Percentiles rank a stretch among this genome's conserved stretches.
Conservation (phyloP, 73 alveolate genomes). For the Paramecium sexaurelia region DNA sequence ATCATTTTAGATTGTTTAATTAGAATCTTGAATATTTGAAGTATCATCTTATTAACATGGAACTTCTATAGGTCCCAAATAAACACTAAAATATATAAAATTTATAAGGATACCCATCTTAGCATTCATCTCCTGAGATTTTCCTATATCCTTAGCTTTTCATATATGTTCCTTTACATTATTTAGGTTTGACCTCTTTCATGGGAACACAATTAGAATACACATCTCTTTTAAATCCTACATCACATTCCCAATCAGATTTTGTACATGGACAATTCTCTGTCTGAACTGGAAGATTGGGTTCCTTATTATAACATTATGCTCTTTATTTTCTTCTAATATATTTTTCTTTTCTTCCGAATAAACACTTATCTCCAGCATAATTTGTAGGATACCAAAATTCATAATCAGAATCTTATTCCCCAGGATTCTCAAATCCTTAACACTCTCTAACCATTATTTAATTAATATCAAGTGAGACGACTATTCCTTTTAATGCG, state of each 20-base stretch:
- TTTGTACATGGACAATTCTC: constrained; percentile 85
- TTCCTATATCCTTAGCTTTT: constrained; percentile 82
- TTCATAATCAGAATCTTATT: constrained; percentile 78
- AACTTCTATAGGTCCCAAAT: not conserved
- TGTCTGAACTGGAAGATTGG: constrained; percentile 43
- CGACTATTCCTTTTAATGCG: constrained; percentile 71
- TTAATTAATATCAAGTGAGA: constrained; percentile 74
- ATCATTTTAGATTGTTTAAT: not conserved
- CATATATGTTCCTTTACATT: constrained; percentile 64
- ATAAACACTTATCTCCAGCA: constrained; percentile 83
- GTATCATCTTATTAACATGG: not conserved
- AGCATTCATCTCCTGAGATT: constrained; percentile 85
- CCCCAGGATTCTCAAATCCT: constrained; percentile 80
- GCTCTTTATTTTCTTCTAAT: constrained; percentile 81
- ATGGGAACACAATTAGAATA: constrained; percentile 65
- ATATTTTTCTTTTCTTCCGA: constrained; percentile 79
- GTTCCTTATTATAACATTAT: constrained; percentile 80
- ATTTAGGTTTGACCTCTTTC: constrained; percentile 54
- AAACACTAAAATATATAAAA: not conserved
- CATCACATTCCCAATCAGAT: constrained; percentile 87
- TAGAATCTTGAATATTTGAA: no score
- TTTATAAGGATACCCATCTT: constrained; percentile 71
- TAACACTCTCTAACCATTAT: constrained; percentile 85
- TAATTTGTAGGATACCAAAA: constrained; percentile 81
- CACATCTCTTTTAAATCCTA: constrained; percentile 73